These are phyloP conservation scores for Actinomortierella wolfii DNA, from an alignment of 371 early-diverging fungal species.

Conservation along the genomic window DNA sequence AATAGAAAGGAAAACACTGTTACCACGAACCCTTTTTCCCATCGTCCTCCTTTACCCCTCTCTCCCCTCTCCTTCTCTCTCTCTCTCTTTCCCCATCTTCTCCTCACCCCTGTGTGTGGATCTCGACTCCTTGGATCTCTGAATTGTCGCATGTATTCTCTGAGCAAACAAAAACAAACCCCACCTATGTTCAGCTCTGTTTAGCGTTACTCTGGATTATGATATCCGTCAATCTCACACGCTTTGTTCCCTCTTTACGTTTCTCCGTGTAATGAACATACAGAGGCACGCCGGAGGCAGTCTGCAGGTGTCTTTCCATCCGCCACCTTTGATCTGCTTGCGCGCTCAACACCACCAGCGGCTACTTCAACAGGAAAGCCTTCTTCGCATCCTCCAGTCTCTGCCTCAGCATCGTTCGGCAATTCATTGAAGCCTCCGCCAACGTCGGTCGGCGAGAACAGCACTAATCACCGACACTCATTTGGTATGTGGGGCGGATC, in stretches of 20 bases:
- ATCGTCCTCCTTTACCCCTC: slow-evolving; percentile 1
- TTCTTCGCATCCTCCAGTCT: not conserved
- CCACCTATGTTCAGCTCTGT: not conserved
- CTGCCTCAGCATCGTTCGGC: not conserved
- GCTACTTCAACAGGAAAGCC: not conserved
- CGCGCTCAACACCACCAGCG: not conserved
- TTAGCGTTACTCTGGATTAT: not conserved
- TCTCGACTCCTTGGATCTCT: not conserved
- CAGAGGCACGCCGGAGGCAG: no score
- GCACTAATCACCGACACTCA: slow-evolving; percentile 14
- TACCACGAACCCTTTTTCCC: no score
- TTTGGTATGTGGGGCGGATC: slow-evolving; percentile 32
- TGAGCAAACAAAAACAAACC: not conserved
- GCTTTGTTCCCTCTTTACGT: not conserved
- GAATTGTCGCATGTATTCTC: no score
- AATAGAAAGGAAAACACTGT: no score
- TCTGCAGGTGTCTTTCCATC: no score
- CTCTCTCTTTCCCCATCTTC: not conserved
- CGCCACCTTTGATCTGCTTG: slow-evolving; percentile 1
- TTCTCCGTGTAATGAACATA: no score
- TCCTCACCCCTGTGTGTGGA: not conserved
- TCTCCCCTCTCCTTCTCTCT: not conserved
- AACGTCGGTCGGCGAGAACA: slow-evolving; percentile 2
- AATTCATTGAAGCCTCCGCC: slow-evolving; percentile 9
- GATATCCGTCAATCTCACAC: not conserved